These are phyloP conservation scores for Ceraceosorus guamensis DNA, from an alignment of 1,284 basidiomycete genomes.

Conservation along the genomic window DNA sequence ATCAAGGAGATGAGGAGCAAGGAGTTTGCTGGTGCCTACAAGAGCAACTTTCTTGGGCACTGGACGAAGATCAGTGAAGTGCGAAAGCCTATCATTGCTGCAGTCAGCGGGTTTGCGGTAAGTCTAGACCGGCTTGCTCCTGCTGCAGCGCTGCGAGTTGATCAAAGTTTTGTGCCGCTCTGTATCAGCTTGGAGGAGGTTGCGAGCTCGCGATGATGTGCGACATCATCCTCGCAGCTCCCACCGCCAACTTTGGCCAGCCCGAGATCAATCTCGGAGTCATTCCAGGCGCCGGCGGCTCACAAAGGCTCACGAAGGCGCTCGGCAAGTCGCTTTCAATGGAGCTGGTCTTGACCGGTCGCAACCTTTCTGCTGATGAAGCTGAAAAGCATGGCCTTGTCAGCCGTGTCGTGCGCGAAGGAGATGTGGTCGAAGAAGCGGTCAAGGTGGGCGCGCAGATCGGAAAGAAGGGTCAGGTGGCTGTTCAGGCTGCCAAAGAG, in stretches of 20 bases:
- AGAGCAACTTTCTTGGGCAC: slow-evolving; percentile 76
- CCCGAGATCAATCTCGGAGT: slow-evolving; percentile 96
- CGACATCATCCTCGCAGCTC: slow-evolving; percentile 92
- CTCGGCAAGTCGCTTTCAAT: slow-evolving; percentile 92
- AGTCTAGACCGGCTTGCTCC: slow-evolving; percentile 43
- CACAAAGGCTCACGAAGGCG: slow-evolving; percentile 72
- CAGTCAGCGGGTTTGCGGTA: slow-evolving; percentile 90
- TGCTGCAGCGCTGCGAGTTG: not conserved
- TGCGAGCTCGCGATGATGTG: slow-evolving; percentile 93
- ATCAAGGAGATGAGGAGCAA: slow-evolving; percentile 93
- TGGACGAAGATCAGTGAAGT: slow-evolving; percentile 73
- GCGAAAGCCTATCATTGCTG: slow-evolving; percentile 88
- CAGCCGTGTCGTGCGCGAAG: slow-evolving; percentile 63
- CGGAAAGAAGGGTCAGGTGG: slow-evolving; percentile 73
- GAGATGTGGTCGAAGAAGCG: slow-evolving; percentile 77
- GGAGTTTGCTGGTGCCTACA: slow-evolving; percentile 77
- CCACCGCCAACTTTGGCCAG: slow-evolving; percentile 87
- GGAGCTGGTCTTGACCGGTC: slow-evolving; percentile 86
- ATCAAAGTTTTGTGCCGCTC: not conserved
- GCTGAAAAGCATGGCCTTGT: slow-evolving; percentile 81
- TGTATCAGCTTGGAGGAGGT: slow-evolving; percentile 82
- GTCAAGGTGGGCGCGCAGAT: slow-evolving; percentile 73
- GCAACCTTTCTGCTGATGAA: slow-evolving; percentile 65
- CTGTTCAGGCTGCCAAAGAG: slow-evolving; percentile 88
- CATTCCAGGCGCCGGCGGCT: slow-evolving; percentile 81